phyloP scores from a whole-genome alignment of 2,329 filamentous ascomycete species.

The Apiospora rasikravindrae region DNA sequence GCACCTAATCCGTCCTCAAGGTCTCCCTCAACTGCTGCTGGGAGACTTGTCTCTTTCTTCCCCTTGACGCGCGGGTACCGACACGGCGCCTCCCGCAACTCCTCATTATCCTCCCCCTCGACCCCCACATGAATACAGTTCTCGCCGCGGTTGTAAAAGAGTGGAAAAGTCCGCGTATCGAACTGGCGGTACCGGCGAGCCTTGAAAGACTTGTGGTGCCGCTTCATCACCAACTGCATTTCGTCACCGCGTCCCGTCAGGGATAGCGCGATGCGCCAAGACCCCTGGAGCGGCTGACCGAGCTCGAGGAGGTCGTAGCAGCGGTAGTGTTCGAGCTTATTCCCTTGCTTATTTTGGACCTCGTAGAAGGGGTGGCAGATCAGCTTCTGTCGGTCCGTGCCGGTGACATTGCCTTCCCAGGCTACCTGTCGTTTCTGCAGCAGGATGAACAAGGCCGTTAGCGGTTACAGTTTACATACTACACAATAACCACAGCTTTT shows the following conservation, averaged over 20 bases:
- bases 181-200: background rate
- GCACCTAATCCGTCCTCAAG: too few relatives aligned
- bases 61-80: background rate
- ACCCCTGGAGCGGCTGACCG: conserved; percentile 18
- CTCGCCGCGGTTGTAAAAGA: conserved; percentile 23
- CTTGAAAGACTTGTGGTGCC: background rate
- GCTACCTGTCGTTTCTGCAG: background rate
- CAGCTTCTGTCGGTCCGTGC: conserved; percentile 21
- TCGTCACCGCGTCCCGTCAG: background rate
- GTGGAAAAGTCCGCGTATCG: background rate
- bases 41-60: background rate
- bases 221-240: background rate
- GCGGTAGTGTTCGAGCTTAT: conserved; percentile 13
- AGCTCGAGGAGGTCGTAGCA: conserved; percentile 25
- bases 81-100: background rate
- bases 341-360: background rate
- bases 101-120: background rate
- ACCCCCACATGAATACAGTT: conserved; percentile 23
- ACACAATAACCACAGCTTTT: too few relatives aligned
- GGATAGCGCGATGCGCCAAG: conserved; percentile 21
- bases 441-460: background rate
- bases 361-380: conserved; percentile 27
- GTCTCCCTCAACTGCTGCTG: too few relatives aligned
- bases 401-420: background rate
- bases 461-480: background rate